Conservation (phyloP, 768 basidiomycete species). For the Lactarius deliciosus region DNA sequence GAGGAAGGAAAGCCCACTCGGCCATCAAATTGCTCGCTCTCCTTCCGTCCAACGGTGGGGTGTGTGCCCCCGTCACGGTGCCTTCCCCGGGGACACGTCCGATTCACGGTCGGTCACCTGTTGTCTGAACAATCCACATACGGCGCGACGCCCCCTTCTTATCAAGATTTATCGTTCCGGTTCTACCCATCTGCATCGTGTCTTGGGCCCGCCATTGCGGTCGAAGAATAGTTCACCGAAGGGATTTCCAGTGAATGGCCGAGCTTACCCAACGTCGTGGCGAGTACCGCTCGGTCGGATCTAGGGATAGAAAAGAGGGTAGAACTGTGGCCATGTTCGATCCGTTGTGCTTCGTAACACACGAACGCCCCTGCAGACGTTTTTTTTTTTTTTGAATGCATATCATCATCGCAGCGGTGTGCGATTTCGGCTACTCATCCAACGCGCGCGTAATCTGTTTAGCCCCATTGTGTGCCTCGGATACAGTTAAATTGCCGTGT, state of each 20-base stretch:
- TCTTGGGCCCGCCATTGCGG: background rate
- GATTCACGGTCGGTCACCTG: background rate
- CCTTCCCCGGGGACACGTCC: background rate
- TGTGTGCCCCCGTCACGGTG: background rate
- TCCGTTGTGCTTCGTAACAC: background rate
- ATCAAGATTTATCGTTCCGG: background rate
- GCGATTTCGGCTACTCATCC: conserved; percentile 22
- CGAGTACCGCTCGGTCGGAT: background rate
- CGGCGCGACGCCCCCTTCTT: background rate
- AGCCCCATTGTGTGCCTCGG: conserved; percentile 15
- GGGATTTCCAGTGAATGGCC: background rate
- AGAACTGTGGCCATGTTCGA: background rate
- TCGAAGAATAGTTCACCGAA: conserved; percentile 1
- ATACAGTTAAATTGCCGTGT: conserved; percentile 8
- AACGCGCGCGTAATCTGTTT: conserved; percentile 11
- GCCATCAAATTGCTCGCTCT: background rate
- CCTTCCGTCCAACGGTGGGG: background rate
- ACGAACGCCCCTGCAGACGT: background rate
- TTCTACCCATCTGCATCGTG: background rate
- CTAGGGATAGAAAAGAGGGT: background rate
- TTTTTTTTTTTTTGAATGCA: background rate
- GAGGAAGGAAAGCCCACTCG: background rate
- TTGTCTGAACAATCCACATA: background rate
- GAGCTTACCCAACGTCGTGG: background rate
- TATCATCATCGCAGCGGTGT: conserved; percentile 2